Percentiles rank a stretch among this genome's conserved stretches.
Conservation (phyloP, 2,329 filamentous ascomycete genomes). For the Aspergillus alliaceus region DNA sequence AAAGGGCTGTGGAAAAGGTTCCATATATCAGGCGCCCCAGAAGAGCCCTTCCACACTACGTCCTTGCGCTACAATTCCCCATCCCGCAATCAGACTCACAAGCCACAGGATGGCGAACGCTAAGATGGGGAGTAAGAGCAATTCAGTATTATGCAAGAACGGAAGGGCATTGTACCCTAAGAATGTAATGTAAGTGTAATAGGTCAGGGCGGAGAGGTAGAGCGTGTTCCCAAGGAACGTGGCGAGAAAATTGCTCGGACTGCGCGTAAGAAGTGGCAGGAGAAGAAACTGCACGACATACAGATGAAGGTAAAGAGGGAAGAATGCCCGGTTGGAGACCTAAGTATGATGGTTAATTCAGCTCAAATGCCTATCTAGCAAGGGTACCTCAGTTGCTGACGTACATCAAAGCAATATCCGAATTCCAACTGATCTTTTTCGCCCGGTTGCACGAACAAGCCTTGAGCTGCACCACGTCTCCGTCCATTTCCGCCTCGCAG, state of each 20-base stretch:
- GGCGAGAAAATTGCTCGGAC: conserved; percentile 41
- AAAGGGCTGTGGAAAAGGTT: not conserved
- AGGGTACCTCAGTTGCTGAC: not conserved
- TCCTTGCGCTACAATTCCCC: conserved; percentile 47
- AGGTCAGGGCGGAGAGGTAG: conserved; percentile 64
- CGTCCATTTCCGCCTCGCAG: conserved; percentile 47
- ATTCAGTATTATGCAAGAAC: conserved; percentile 66
- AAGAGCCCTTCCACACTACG: conserved; percentile 45
- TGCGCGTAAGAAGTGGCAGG: conserved; percentile 57
- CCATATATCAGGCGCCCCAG: conserved; percentile 37
- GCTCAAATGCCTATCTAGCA: not conserved
- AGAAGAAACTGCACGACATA: conserved; percentile 68
- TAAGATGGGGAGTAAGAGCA: conserved; percentile 63
- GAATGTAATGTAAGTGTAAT: conserved; percentile 69
- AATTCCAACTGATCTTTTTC: conserved; percentile 64
- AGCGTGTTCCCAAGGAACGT: conserved; percentile 65
- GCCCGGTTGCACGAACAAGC: conserved; percentile 58
- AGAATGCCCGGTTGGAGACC: conserved; percentile 66
- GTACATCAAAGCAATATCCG: conserved; percentile 69
- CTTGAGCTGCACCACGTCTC: conserved; percentile 51
- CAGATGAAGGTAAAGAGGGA: conserved; percentile 66
- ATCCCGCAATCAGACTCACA: conserved; percentile 49
- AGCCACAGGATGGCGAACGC: conserved; percentile 61
- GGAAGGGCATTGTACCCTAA: conserved; percentile 69
- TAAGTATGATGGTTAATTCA: conserved; percentile 20